Base-by-base conservation (phyloP, 148 eudicot genomes). In the Spergularia marina region DNA sequence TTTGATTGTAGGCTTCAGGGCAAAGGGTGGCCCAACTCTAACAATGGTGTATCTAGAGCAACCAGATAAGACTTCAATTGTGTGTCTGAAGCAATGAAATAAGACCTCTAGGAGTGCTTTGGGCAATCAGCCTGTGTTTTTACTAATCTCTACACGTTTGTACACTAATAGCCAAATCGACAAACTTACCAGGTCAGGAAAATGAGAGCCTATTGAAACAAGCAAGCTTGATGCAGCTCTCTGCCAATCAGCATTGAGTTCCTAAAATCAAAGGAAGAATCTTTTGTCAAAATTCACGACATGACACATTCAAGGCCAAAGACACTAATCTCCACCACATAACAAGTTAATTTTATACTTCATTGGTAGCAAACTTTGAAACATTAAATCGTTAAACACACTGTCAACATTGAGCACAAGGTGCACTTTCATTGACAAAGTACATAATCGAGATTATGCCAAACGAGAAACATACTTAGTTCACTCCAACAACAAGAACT, bases 161-260 rank as follows among this genome's bases (percentile, higher is more conserved):
- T 17, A 44, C 8, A 40, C 13, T 18, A 58, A 65, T 21, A 73
- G 59, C 73, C 53, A 81, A 73, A 54, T 5, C 55, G 65, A 76
- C 40, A 34, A 58, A 89, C 91, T 86, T 89, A 92, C 98, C 75
- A 94, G 84, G 73, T 94, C 94, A 58, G 98, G 98, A 63, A 87
- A 81, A 87, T 94, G 98, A 40, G 86, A 90, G 57, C 98, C 98
- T 73, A 94, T 92, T 56, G 98, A 88, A 82, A 94, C 98, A 83
- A 94, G 97, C 78, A 92, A 79, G 75, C 82, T 82, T 20, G 97
- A 81, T 30, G 98, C 98, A 82, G 97, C 91, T 80, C 86, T 94
- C 84, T 94, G 98, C 98, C 98, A 94, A 70, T 90, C 98, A 78
- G 94, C 81, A 85, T 89, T 86, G 51, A 94, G 70, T 85, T 94